phyloP scores from a whole-genome alignment of 1,139 yeast genomes.

The Yamadazyma jaroonii region DNA sequence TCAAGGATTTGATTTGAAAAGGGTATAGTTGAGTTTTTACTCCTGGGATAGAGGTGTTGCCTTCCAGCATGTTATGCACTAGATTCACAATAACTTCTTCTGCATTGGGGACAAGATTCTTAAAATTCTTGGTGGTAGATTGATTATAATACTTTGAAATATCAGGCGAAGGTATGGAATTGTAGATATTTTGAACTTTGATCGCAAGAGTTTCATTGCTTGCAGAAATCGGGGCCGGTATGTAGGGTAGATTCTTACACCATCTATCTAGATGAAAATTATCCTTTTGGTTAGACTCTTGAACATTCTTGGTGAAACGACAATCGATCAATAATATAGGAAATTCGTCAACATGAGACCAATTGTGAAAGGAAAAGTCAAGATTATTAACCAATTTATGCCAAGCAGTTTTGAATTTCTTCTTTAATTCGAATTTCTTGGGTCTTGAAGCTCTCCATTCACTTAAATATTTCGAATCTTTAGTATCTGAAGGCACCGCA shows the following conservation, averaged over 20 bases:
- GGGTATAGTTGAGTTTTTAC: conserved; percentile 50
- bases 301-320: background rate
- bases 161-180: conserved; percentile 39
- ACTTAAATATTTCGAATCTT: conserved; percentile 29
- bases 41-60: conserved; percentile 36
- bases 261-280: conserved; percentile 35
- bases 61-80: conserved; percentile 16
- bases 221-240: background rate
- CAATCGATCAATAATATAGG: conserved; percentile 12
- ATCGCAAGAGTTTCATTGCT: conserved; percentile 14
- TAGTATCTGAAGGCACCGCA: conserved; percentile 45
- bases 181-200: conserved; percentile 33
- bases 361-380: conserved; percentile 31
- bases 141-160: conserved; percentile 17
- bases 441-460: conserved; percentile 28
- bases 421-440: conserved; percentile 20
- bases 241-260: conserved; percentile 13
- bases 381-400: conserved; percentile 17
- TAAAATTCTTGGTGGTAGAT: conserved; percentile 2
- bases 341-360: conserved; percentile 9
- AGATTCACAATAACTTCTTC: conserved; percentile 18
- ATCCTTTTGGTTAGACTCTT: background rate
- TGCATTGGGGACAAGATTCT: conserved; percentile 15
- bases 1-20: conserved; percentile 57
- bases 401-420: conserved; percentile 29